Base-by-base conservation (phyloP, 1,139 yeast genomes). In the Keqinozyma sinolaborantium region DNA sequence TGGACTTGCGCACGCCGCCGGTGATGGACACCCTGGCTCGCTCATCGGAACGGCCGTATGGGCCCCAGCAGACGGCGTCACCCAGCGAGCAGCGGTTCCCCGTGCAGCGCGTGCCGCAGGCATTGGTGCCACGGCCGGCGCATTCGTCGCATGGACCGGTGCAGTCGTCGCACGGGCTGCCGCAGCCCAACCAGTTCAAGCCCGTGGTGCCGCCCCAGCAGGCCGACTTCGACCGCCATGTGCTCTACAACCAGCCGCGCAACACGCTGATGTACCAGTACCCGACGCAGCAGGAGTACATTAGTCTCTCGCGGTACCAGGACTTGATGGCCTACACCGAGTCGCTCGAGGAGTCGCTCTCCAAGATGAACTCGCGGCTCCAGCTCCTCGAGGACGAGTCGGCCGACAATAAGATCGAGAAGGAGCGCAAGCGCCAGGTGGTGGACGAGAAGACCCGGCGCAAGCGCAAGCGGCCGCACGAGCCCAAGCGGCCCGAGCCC, bases 321-420 rank as follows among this genome's bases (percentile, higher is more conserved):
- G 65, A 63, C 30, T 50, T 64, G 30, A 58, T 61, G 15, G 44
- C 49, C 7, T 63, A 63, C 37, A 60, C 70, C 3, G 59, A 56
- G 23, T 43, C 56, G 1, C 44, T 64, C 16, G 66, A 64, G 38
- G 57, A 54, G 15, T 53, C 46, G 31, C 39, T 64, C 34, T 39
- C 38, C 23, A 44, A 38, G 16, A 56, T 64, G 49, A 61, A 58
- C 31, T 32, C 35, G n/a, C 26, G 53, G 18, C 37, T 50, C 12
- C 40, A 40, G 26, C 12, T 29, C 8, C 33, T 43, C 16, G 48
- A 44, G 28, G 46, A 40, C 29, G 48, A 44, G 23, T 40, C 32
- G 35, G 48, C 44, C 5, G 48, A 44, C 29, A 40, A 34, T 16
- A 41, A 34, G 18, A 44, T 44, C 9, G 45, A 43, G 24, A 21